These are phyloP conservation scores for Euphorbia peplus DNA, from an alignment of 345 rosid species.

Conservation along the genomic window DNA sequence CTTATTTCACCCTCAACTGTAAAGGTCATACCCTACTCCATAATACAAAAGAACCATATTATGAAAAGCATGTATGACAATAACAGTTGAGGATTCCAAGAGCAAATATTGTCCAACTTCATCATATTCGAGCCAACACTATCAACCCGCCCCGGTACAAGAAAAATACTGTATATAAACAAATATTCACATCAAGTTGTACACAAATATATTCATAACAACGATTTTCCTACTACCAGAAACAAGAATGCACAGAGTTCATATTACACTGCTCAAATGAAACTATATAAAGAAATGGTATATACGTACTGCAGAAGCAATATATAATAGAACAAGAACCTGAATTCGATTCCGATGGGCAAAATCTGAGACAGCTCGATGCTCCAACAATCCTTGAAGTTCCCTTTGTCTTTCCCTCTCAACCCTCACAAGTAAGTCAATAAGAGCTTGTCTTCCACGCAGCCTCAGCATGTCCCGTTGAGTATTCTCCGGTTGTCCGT, in stretches of 20 bases:
- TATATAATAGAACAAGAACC: constrained; percentile 42
- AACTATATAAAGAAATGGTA: neutral
- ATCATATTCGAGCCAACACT: neutral
- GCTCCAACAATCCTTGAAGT: constrained; percentile 87
- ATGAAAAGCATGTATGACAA: neutral
- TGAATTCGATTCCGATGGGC: constrained; percentile 99
- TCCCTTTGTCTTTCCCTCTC: constrained; percentile 92
- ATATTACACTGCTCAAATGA: neutral
- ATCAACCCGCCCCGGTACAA: neutral
- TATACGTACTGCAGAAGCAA: neutral
- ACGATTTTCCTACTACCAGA: neutral
- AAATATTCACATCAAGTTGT: neutral
- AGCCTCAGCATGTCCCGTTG: constrained; percentile 73
- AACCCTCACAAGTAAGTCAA: constrained; percentile 80
- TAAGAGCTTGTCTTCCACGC: constrained; percentile 88
- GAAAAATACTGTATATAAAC: neutral
- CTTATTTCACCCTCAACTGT: neutral
- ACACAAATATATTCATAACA: neutral
- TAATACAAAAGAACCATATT: neutral
- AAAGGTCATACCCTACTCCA: neutral
- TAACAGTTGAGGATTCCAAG: neutral
- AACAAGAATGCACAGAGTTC: neutral
- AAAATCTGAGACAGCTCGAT: constrained; percentile 96
- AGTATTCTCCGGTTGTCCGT: constrained; percentile 70
- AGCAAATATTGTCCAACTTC: neutral